Conservation (phyloP, 768 basidiomycete genomes). For the Lentinula sp. region DNA sequence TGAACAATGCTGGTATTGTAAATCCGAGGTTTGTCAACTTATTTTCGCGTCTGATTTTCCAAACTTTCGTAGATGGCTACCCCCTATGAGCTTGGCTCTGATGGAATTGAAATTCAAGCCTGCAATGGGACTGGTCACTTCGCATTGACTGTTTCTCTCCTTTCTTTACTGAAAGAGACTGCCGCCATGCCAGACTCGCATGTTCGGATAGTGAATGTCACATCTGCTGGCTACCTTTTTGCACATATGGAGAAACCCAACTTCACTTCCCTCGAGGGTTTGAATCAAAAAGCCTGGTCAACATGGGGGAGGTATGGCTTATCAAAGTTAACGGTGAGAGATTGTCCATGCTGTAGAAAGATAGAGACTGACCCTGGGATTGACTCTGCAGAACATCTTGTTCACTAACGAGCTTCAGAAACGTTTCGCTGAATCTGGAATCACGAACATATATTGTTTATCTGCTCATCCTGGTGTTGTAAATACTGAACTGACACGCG, state of each 20-base stretch:
- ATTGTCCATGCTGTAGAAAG: not conserved
- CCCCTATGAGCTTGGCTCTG: constrained; percentile 5
- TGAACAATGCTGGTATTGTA: constrained; percentile 11
- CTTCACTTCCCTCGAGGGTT: constrained; percentile 2
- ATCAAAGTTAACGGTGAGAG: constrained; percentile 5
- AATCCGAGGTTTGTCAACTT: not conserved
- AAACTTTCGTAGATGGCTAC: not conserved
- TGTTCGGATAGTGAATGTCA: constrained; percentile 6
- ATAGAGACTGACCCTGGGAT: not conserved
- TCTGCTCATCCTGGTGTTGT: constrained; percentile 7
- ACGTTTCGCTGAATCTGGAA: constrained; percentile 1
- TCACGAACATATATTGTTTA: constrained; percentile 4
- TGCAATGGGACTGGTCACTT: constrained; percentile 7
- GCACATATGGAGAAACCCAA: constrained; percentile 1
- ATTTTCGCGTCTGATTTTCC: not conserved
- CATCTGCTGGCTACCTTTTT: not conserved
- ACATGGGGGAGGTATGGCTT: constrained; percentile 3
- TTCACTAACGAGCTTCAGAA: constrained; percentile 9
- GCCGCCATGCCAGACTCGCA: constrained; percentile 3
- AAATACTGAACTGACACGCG: not conserved
- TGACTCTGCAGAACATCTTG: constrained; percentile 4
- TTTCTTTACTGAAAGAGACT: constrained; percentile 3
- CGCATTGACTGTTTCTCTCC: constrained; percentile 5
- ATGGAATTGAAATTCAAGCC: constrained; percentile 8
- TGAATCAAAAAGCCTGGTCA: constrained; percentile 5